Conservation (phyloP, 2,329 filamentous ascomycete species). For the Camptophora hylomeconis region DNA sequence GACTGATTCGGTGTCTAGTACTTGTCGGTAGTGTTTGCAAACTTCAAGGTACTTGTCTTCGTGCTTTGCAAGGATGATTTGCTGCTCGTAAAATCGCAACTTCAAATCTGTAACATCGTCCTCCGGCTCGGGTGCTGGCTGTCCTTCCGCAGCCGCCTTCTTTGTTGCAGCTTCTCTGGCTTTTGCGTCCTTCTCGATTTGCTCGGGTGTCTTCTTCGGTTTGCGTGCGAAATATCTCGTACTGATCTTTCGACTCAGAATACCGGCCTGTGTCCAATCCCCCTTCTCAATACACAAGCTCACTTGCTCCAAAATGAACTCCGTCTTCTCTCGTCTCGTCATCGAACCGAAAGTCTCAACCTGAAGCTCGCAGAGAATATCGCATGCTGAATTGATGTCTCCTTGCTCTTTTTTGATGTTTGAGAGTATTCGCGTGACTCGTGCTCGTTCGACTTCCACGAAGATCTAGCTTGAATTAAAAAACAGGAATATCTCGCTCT, state of each 20-base stretch:
- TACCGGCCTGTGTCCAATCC: conserved; percentile 92
- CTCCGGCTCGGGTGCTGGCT: conserved; percentile 64
- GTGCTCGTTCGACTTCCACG: conserved; percentile 93
- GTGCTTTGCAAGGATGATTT: conserved; percentile 89
- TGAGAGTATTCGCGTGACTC: conserved; percentile 86
- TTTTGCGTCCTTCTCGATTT: conserved; percentile 82
- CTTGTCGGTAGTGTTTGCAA: conserved; percentile 96
- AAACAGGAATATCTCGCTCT: conserved; percentile 7
- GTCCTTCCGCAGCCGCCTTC: conserved; percentile 62
- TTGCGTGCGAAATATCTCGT: conserved; percentile 82
- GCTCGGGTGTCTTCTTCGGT: conserved; percentile 78
- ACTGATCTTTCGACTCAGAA: conserved; percentile 93
- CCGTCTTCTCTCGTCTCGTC: conserved; percentile 93
- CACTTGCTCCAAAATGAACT: conserved; percentile 95
- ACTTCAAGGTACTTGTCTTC: conserved; percentile 94
- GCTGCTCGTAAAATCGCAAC: conserved; percentile 91
- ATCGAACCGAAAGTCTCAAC: conserved; percentile 99
- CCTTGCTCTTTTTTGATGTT: conserved; percentile 96
- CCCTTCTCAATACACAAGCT: conserved; percentile 85
- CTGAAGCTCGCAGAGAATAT: conserved; percentile 92
- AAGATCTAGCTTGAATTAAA: conserved; percentile 54
- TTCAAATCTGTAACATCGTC: conserved; percentile 87
- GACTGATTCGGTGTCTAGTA: conserved; percentile 89
- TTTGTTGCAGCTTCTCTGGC: conserved; percentile 73
- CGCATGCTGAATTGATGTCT: conserved; percentile 76